These are phyloP conservation scores for Meyerozyma guilliermondii DNA, from an alignment of 1,139 yeast genomes.

Conservation along the genomic window DNA sequence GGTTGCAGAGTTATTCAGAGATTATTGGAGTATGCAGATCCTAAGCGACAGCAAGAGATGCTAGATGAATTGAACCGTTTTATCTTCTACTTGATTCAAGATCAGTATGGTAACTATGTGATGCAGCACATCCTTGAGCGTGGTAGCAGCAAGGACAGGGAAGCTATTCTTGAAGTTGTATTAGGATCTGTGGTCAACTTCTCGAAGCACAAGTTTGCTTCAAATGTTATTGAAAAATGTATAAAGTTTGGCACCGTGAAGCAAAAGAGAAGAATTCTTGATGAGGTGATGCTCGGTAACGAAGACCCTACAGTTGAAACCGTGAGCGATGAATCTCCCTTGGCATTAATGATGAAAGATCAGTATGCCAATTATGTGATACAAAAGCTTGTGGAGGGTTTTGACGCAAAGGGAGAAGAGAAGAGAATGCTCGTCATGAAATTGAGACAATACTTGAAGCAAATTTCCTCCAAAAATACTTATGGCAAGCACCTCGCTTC, in stretches of 20 bases:
- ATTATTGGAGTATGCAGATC: constrained; percentile 68
- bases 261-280: constrained; percentile 61
- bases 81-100: constrained; percentile 78
- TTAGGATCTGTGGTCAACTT: constrained; percentile 66
- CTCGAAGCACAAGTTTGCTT: constrained; percentile 94
- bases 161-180: constrained; percentile 37
- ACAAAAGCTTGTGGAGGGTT: constrained; percentile 84
- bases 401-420: constrained; percentile 60
- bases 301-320: constrained; percentile 34
- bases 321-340: constrained; percentile 51
- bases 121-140: constrained; percentile 91
- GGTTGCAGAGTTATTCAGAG: constrained; percentile 97
- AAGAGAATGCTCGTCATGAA: constrained; percentile 57
- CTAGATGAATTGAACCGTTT: constrained; percentile 68
- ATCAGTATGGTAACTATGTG: constrained; percentile 96
- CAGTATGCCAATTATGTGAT: constrained; percentile 97
- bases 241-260: constrained; percentile 63
- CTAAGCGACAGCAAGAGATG: constrained; percentile 58
- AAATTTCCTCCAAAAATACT: constrained; percentile 48
- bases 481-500: constrained; percentile 85
- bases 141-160: constrained; percentile 49
- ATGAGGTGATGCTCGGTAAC: constrained; percentile 53
- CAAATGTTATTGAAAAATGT: constrained; percentile 95
- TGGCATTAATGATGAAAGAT: constrained; percentile 91
- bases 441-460: constrained; percentile 57